Base-by-base conservation (phyloP, 495 filamentous ascomycete species). In the Penicillium angulare region DNA sequence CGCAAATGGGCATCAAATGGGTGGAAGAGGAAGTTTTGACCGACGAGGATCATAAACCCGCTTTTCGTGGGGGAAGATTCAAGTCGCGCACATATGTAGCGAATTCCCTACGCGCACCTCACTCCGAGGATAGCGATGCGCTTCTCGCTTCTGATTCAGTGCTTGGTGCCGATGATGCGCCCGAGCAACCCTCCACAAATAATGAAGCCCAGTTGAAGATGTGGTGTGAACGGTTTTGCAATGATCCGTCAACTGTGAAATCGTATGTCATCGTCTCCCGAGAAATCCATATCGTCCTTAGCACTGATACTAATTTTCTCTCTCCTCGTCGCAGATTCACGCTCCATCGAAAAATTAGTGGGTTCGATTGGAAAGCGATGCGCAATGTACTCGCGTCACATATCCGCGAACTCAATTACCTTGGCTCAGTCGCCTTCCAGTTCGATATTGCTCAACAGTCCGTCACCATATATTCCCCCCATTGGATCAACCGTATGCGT, bases 401-500 rank as follows among this genome's bases (percentile, higher is more conserved):
- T 10, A 68, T 78, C 15, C 73, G 72, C 29, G 47, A 59, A 8
- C 63, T 69, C 18, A 74, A 74, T 49, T 78, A 78, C 57, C 64
- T 54, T 34, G 74, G 74, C 50, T 48, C 56, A 7, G 57, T 75
- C 21, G 24, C 17, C 34, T 55, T 72, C 43, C 40, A 26, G 0
- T 51, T 61, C 3, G 35, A 46, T 1, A 46, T 63, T 26, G 55
- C 60, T 18, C 60, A 73, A 52, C 32, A 53, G 17, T 59, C 56
- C 2, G 52, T 76, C 27, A 70, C 65, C 15, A 47, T 78, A 29
- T 75, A 75, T 53, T 78, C 74, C 2, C 71, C 74, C 15, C 74
- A 76, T 47, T 76, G 71, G 71, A 69, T 76, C 48, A 78, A 78
- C 55, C 64, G 52, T 0, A 50, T 69, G 2, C 69, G 73, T 22